These are phyloP conservation scores for Striga asiatica DNA, from an alignment of 257 asterid species.

Conservation along the genomic window DNA sequence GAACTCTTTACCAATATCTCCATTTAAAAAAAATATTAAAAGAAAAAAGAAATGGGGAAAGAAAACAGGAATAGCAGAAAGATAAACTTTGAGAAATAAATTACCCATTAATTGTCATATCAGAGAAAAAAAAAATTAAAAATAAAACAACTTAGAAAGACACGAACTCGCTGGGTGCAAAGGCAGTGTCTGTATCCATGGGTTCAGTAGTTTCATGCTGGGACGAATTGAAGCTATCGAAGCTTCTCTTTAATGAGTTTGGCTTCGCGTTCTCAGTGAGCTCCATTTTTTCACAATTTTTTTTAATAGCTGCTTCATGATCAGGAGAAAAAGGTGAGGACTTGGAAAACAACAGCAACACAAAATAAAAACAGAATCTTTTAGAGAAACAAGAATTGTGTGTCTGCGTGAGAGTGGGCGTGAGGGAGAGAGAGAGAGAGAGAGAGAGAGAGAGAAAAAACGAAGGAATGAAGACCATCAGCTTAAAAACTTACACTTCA, in stretches of 20 bases:
- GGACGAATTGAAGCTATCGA: constrained; percentile 20
- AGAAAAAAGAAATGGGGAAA: background rate
- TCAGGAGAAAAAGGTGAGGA: constrained; percentile 12
- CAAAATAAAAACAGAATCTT: constrained; percentile 11
- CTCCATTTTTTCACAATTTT: constrained; percentile 22
- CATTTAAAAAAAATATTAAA: background rate
- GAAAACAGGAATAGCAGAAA: background rate
- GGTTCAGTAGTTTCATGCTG: constrained; percentile 18
- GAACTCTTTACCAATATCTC: background rate
- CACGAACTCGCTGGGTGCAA: constrained; percentile 41
- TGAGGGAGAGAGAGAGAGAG: background rate
- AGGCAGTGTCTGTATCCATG: constrained; percentile 25
- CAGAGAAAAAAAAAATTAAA: background rate
- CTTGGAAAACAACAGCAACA: background rate
- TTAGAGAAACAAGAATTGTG: constrained; percentile 7
- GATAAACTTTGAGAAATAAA: constrained; percentile 4
- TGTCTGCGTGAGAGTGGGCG: background rate
- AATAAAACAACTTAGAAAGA: background rate
- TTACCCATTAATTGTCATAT: constrained; percentile 7
- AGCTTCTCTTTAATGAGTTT: constrained; percentile 38
- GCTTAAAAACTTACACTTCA: no score
- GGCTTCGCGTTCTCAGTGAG: constrained; percentile 12
- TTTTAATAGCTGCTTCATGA: background rate
- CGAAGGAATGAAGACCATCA: no score
- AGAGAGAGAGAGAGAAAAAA: no score